Evolutionary conservation across 306 rosid genomes (phyloP).

Genomic region (Lathyrus sativus): DNA sequence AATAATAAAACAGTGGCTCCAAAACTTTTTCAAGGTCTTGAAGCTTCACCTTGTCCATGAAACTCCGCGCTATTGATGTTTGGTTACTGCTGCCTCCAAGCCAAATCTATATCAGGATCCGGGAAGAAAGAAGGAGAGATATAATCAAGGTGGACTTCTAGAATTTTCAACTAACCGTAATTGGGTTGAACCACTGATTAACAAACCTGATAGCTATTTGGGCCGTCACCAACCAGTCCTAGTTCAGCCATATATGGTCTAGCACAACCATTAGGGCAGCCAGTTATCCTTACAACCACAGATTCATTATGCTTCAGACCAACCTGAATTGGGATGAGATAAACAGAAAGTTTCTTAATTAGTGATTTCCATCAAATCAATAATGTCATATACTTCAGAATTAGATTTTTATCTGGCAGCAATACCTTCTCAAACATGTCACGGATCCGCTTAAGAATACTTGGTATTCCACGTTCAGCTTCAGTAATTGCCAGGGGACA

Average conservation of each 20-base stretch:
- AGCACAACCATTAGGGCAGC: slow-evolving; percentile 97
- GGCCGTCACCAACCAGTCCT: slow-evolving; percentile 97
- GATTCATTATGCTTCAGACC: slow-evolving; percentile 90
- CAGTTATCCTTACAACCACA: slow-evolving; percentile 87
- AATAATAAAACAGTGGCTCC: slow-evolving; percentile 85
- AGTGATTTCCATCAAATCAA: slow-evolving; percentile 30
- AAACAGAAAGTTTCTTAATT: slow-evolving; percentile 17
- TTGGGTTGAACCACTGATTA: slow-evolving; percentile 32
- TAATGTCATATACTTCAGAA: neutral
- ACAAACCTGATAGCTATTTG: slow-evolving; percentile 95
- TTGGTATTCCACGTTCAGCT: slow-evolving; percentile 94
- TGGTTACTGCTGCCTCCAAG: slow-evolving; percentile 90
- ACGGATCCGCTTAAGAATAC: slow-evolving; percentile 89
- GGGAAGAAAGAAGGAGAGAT: too few relatives aligned
- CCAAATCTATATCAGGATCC: slow-evolving; percentile 65
- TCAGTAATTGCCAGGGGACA: slow-evolving; percentile 97
- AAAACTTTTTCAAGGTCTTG: slow-evolving; percentile 88
- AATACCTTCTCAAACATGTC: slow-evolving; percentile 89
- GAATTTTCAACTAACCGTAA: slow-evolving; percentile 9
- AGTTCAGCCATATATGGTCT: slow-evolving; percentile 99
- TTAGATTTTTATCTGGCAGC: slow-evolving; percentile 3
- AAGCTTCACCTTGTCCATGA: slow-evolving; percentile 92
- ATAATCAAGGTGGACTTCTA: slow-evolving; percentile 1
- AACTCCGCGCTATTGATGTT: slow-evolving; percentile 72
- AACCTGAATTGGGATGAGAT: slow-evolving; percentile 56